These are phyloP conservation scores for Zanthoxylum bungeanum DNA, from an alignment of 345 rosid genomes.

Conservation along the genomic window DNA sequence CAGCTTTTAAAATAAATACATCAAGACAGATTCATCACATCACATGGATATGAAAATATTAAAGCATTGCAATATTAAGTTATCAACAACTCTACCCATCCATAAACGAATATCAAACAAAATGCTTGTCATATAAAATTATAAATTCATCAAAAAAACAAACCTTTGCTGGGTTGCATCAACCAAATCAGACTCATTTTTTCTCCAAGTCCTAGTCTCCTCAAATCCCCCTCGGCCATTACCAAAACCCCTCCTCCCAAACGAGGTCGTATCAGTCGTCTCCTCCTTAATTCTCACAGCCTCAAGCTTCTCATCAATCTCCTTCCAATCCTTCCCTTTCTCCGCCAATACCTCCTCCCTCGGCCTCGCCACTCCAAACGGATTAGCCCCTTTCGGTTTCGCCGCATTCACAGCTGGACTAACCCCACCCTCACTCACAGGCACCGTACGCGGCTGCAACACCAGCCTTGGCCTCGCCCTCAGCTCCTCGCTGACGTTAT, in stretches of 20 bases:
- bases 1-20: not conserved
- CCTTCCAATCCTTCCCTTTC: conserved; percentile 90
- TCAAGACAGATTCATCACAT: not conserved
- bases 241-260: conserved; percentile 42
- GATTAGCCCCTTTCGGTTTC: conserved; percentile 62
- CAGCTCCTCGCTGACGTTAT: conserved; percentile 12
- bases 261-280: conserved; percentile 35
- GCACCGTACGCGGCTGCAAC: conserved; percentile 70
- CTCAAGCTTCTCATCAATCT: conserved; percentile 87
- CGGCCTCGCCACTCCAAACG: conserved; percentile 92
- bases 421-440: conserved; percentile 28
- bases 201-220: conserved; percentile 53
- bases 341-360: conserved; percentile 93
- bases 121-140: not conserved
- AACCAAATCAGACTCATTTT: conserved; percentile 32
- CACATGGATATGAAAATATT: not conserved
- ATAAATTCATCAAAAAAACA: not conserved
- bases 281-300: conserved; percentile 54
- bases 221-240: conserved; percentile 29
- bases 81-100: not conserved
- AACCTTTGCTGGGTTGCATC: conserved; percentile 26
- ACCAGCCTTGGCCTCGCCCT: conserved; percentile 62
- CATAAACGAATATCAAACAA: not conserved
- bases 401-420: not conserved
- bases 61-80: not conserved